These are phyloP conservation scores for Talaromyces liani DNA, from an alignment of 495 filamentous ascomycete genomes.

Conservation along the genomic window DNA sequence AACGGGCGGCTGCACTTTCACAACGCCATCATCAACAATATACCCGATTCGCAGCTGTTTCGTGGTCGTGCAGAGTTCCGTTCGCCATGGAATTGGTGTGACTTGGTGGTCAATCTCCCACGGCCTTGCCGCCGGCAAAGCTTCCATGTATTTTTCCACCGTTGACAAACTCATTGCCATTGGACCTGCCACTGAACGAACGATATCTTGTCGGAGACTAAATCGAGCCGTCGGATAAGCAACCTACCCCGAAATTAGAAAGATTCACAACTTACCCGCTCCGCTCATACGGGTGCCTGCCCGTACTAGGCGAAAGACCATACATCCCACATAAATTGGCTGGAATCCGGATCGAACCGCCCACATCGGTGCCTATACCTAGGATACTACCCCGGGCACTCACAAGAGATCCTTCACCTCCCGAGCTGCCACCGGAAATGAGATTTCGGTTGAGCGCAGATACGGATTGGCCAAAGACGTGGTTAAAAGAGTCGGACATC, in stretches of 20 bases:
- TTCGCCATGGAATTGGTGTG: constrained; percentile 38
- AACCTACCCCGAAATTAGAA: neutral
- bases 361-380: constrained; percentile 65
- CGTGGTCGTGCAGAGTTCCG: constrained; percentile 17
- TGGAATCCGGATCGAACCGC: constrained; percentile 58
- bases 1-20: constrained; percentile 50
- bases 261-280: neutral
- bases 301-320: constrained; percentile 54
- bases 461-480: constrained; percentile 41
- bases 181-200: constrained; percentile 25
- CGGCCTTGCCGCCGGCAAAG: constrained; percentile 16
- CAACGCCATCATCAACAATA: constrained; percentile 46
- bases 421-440: constrained; percentile 56
- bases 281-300: constrained; percentile 43
- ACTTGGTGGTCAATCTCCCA: constrained; percentile 22
- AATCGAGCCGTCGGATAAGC: neutral
- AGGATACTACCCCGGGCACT: constrained; percentile 50
- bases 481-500: constrained; percentile 49
- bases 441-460: constrained; percentile 50
- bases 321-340: constrained; percentile 58
- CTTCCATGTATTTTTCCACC: constrained; percentile 27
- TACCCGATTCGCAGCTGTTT: constrained; percentile 42
- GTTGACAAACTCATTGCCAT: constrained; percentile 19
- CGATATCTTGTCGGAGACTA: constrained; percentile 24
- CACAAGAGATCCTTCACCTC: constrained; percentile 61